These are phyloP conservation scores for Colletotrichum chlorophyti DNA, from an alignment of 2,329 filamentous ascomycete genomes.

Conservation along the genomic window DNA sequence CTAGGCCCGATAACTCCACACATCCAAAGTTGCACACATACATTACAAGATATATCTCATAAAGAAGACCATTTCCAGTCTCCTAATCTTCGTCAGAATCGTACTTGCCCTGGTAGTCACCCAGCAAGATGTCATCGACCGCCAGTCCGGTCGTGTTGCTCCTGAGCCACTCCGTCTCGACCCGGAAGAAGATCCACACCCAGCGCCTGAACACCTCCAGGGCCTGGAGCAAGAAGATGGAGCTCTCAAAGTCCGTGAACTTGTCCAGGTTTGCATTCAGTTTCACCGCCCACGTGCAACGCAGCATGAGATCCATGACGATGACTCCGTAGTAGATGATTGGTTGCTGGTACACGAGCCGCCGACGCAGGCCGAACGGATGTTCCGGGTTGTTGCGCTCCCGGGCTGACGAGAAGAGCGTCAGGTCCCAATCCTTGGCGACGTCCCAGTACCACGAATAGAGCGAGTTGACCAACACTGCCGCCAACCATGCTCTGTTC, in stretches of 20 bases:
- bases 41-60: conserved; percentile 22
- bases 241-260: conserved; percentile 85
- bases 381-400: conserved; percentile 69
- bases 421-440: conserved; percentile 94
- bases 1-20: conserved; percentile 20
- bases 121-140: conserved; percentile 76
- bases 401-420: conserved; percentile 70
- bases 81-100: conserved; percentile 35
- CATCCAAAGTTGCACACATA: conserved; percentile 10
- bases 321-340: conserved; percentile 86
- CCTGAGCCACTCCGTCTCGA: conserved; percentile 91
- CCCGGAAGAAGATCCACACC: conserved; percentile 96
- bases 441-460: conserved; percentile 99
- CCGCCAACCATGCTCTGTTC: conserved; percentile 71
- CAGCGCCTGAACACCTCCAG: conserved; percentile 88
- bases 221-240: conserved; percentile 86
- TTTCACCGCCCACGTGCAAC: conserved; percentile 92
- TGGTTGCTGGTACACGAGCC: conserved; percentile 74
- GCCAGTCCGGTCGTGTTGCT: conserved; percentile 57
- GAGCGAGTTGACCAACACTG: conserved; percentile 81
- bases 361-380: conserved; percentile 78
- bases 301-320: conserved; percentile 76
- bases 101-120: conserved; percentile 71
- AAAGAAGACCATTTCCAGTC: not conserved
- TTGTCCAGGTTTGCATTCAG: conserved; percentile 82